Percentiles rank a stretch among this genome's conserved stretches.
Evolutionary conservation across 2,329 filamentous ascomycete genomes (phyloP).

Genomic region (Aspergillus uvarum): DNA sequence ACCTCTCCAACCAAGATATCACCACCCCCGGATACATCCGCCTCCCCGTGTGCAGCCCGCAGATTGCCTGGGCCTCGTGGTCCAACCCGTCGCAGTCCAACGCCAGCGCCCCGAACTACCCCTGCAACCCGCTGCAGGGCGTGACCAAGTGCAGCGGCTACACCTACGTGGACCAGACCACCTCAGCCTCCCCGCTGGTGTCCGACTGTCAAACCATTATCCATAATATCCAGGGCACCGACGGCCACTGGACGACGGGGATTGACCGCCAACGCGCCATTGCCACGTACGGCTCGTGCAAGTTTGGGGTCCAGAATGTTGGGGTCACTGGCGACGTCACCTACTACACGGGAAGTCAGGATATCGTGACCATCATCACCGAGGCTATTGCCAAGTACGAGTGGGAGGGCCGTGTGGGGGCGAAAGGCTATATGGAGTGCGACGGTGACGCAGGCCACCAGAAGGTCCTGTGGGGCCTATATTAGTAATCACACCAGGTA

Average conservation of each 20-base stretch:
- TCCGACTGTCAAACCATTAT: neutral
- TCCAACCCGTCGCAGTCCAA: conserved; percentile 1
- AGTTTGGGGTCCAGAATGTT: conserved; percentile 2
- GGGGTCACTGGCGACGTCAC: neutral
- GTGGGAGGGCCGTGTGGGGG: neutral
- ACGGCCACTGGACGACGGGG: neutral
- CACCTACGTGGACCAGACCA: neutral
- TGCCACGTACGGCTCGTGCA: neutral
- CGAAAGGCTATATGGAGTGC: conserved; percentile 1
- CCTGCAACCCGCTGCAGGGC: conserved; percentile 1
- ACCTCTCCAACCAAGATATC: neutral
- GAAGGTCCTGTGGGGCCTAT: neutral
- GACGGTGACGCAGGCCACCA: neutral
- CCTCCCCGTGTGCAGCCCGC: neutral
- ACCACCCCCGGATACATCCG: neutral
- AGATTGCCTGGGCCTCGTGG: neutral
- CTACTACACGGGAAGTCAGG: neutral
- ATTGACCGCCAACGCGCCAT: neutral
- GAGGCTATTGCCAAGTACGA: neutral
- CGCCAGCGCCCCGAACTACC: neutral
- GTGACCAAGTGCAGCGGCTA: conserved; percentile 1
- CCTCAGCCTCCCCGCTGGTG: neutral
- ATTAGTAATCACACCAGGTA: neutral
- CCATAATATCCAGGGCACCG: neutral
- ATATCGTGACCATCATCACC: neutral